Conservation (phyloP, 257 asterid genomes). For the Cruciata laevipes region DNA sequence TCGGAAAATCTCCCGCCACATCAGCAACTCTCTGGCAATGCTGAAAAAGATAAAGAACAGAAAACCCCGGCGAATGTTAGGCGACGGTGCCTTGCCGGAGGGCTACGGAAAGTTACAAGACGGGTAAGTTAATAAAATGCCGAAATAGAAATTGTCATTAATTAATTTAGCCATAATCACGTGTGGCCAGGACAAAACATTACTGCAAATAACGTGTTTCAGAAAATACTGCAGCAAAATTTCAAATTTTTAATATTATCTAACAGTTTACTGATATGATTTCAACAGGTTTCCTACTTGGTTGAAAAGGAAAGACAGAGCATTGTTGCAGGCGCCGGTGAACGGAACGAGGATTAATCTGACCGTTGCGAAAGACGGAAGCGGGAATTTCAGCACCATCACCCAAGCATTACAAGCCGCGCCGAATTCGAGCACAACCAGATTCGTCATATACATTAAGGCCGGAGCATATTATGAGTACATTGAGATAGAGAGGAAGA, state of each 20-base stretch:
- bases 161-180: background rate
- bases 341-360: constrained; percentile 34
- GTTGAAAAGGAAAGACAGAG: constrained; percentile 53
- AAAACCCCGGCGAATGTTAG: constrained; percentile 8
- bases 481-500: constrained; percentile 45
- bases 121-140: background rate
- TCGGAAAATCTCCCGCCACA: constrained; percentile 52
- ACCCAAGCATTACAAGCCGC: constrained; percentile 55
- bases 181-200: background rate
- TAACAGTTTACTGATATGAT: too few species aligned
- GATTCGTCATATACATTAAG: constrained; percentile 81
- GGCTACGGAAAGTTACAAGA: constrained; percentile 30
- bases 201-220: too few species aligned
- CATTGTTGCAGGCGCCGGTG: constrained; percentile 46
- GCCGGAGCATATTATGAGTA: constrained; percentile 87
- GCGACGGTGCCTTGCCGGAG: constrained; percentile 25
- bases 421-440: constrained; percentile 71
- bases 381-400: constrained; percentile 70
- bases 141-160: too few species aligned
- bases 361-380: constrained; percentile 75
- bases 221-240: too few species aligned
- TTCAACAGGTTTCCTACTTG: constrained; percentile 54
- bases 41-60: constrained; percentile 42
- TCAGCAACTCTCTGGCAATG: constrained; percentile 83
- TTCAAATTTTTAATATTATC: too few species aligned